Base-by-base conservation (phyloP, 2,329 filamentous ascomycete species). In the Penicillium griseofulvum region DNA sequence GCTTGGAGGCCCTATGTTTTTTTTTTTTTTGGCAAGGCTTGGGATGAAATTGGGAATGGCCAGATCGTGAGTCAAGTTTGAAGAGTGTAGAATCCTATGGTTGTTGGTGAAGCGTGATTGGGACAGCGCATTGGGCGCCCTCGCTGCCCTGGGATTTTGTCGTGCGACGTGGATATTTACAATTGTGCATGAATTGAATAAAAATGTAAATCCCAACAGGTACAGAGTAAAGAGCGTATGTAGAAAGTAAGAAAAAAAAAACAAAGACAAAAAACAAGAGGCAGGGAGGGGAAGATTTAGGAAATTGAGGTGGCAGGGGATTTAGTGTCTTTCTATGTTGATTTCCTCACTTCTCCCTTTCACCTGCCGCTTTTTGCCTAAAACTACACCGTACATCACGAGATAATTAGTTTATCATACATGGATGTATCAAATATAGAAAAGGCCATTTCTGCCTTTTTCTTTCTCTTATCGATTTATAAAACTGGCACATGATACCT, bases 261-360 rank as follows among this genome's bases (percentile, higher is more conserved):
- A 49, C 10, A 34, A 39, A 48, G 37, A 36, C 53, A 48, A 54
- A 43, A 53, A 46, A 52, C 28, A 54, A 50, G 29, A 12, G 52
- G 44, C 51, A 33, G 54, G 52, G 57, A 46, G 55, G 57, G 57
- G 57, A 56, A 52, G 28, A 52, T 50, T 53, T 52, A 34, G 46
- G 56, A 68, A 67, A 68, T 61, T 60, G 48, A 36, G 66, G 65
- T 68, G 66, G 66, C 66, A 65, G 66, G 66, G 65, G 56, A 64
- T 57, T 52, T 57, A 54, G 50, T 62, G 26, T 47, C 19, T 16
- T 43, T 36, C 22, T 22, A 22, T 22, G 22, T 22, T 22, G 22
- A 22, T 22, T 22, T 2, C n/a, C n/a, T n/a, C 22, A 22, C 22
- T 22, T 22, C 22, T 22, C 22, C n/a, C n/a, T n/a, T n/a, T 22